Percentiles rank a stretch among this genome's conserved stretches.
These are phyloP conservation scores for Xylaria sp. DNA, from an alignment of 2,329 filamentous ascomycete species.

Conservation along the genomic window DNA sequence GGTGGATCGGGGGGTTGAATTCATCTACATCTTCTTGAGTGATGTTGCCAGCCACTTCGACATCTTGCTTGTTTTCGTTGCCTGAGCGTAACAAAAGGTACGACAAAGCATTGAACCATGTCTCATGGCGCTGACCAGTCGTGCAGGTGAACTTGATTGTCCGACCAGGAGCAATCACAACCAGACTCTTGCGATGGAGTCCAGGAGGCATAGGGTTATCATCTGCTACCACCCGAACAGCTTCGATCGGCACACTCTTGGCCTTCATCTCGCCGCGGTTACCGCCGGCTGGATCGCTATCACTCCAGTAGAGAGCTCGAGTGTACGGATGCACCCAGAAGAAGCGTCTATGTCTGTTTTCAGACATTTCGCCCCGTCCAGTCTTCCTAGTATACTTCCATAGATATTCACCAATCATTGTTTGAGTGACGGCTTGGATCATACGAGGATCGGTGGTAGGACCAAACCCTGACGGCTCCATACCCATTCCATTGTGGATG, in stretches of 20 bases:
- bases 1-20: conserved; percentile 77
- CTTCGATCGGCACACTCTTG: conserved; percentile 95
- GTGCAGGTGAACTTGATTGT: conserved; percentile 94
- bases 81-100: conserved; percentile 87
- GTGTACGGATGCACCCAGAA: conserved; percentile 99
- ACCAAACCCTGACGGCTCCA: conserved; percentile 69
- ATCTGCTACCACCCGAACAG: conserved; percentile 89
- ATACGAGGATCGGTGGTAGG: conserved; percentile 90
- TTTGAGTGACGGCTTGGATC: conserved; percentile 99
- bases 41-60: conserved; percentile 67
- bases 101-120: conserved; percentile 96
- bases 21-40: conserved; percentile 76
- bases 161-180: conserved; percentile 89
- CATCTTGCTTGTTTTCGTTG: conserved; percentile 69
- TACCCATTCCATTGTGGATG: conserved; percentile 69
- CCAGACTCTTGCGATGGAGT: conserved; percentile 90
- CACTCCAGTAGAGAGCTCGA: conserved; percentile 95
- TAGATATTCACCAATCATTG: conserved; percentile 98
- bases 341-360: conserved; percentile 90
- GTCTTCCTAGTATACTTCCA: conserved; percentile 99
- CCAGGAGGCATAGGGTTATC: conserved; percentile 96
- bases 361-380: conserved; percentile 88
- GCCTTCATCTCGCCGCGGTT: conserved; percentile 78
- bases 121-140: conserved; percentile 94
- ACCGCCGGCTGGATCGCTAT: conserved; percentile 82